Conservation (phyloP, 2,329 filamentous ascomycete species). For the Gnomoniopsis smithogilvyi region DNA sequence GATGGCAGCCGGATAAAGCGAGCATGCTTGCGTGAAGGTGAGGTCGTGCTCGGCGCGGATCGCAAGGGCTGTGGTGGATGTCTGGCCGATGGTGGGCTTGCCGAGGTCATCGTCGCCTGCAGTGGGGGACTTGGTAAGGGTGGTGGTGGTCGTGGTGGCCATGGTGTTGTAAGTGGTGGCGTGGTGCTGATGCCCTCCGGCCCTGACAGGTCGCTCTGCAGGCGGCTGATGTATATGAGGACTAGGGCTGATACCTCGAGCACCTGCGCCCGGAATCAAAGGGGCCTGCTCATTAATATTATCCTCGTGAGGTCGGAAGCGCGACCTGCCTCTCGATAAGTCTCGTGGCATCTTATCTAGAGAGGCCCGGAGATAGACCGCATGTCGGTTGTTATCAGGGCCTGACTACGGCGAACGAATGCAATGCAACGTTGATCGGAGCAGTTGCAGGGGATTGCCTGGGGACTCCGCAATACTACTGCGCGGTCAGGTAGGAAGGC, state of each 20-base stretch:
- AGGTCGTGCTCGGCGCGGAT: conserved; percentile 38
- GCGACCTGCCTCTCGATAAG: background rate
- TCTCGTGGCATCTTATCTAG: background rate
- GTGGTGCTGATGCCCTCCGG: background rate
- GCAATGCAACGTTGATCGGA: background rate
- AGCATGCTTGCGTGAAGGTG: conserved; percentile 36
- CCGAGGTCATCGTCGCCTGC: conserved; percentile 1
- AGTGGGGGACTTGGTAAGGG: conserved; percentile 4
- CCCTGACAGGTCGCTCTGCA: background rate
- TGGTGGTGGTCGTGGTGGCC: background rate
- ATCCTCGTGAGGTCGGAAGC: background rate
- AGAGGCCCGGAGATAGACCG: background rate
- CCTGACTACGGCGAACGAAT: background rate
- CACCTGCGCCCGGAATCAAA: background rate
- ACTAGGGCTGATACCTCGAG: background rate
- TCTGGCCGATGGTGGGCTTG: conserved; percentile 14
- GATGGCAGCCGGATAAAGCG: conserved; percentile 43
- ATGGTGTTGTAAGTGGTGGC: background rate
- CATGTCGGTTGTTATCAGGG: background rate
- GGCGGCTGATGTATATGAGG: background rate
- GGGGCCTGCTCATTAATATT: background rate
- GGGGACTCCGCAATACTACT: background rate
- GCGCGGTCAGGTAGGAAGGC: background rate
- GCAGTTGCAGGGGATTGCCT: background rate
- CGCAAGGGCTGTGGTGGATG: conserved; percentile 22